Evolutionary conservation across 2,329 filamentous ascomycete species (phyloP).

Genomic region (Aspergillus tanneri): DNA sequence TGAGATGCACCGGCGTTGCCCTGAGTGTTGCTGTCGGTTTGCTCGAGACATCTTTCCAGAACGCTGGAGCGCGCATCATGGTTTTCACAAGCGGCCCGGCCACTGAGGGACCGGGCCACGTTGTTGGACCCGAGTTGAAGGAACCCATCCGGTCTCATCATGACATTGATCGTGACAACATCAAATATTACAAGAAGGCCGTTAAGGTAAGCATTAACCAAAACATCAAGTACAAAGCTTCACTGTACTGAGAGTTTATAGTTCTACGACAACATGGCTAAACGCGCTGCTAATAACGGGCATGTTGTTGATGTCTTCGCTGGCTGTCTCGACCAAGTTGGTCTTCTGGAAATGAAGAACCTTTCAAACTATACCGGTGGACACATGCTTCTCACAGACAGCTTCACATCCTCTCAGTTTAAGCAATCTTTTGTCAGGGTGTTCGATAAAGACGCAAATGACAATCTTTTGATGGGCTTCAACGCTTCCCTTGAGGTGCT

Average conservation of each 20-base stretch:
- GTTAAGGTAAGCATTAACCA: conserved; percentile 66
- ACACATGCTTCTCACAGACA: conserved; percentile 97
- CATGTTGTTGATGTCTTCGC: conserved; percentile 98
- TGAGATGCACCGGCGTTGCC: conserved; percentile 94
- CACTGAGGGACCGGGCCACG: conserved; percentile 94
- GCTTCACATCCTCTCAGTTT: conserved; percentile 98
- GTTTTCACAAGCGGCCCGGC: conserved; percentile 92
- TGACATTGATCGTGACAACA: conserved; percentile 97
- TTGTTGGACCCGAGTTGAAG: conserved; percentile 90
- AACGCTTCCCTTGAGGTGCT: conserved; percentile 94
- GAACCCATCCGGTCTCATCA: conserved; percentile 98
- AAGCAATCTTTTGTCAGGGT: conserved; percentile 97
- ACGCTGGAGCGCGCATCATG: conserved; percentile 94
- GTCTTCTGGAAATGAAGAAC: conserved; percentile 96
- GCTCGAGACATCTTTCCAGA: conserved; percentile 92
- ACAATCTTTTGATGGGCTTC: conserved; percentile 96
- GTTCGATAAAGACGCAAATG: conserved; percentile 93
- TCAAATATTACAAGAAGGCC: conserved; percentile 99
- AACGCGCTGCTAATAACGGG: conserved; percentile 91
- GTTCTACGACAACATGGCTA: conserved; percentile 94
- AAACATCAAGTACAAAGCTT: neutral
- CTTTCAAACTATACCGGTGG: conserved; percentile 94
- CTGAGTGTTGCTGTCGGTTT: conserved; percentile 90
- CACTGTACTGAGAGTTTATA: conserved; percentile 43
- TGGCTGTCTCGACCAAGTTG: conserved; percentile 94